Base-by-base conservation (phyloP, 1,284 basidiomycete genomes). In the Rhodotorula mucilaginosa region DNA sequence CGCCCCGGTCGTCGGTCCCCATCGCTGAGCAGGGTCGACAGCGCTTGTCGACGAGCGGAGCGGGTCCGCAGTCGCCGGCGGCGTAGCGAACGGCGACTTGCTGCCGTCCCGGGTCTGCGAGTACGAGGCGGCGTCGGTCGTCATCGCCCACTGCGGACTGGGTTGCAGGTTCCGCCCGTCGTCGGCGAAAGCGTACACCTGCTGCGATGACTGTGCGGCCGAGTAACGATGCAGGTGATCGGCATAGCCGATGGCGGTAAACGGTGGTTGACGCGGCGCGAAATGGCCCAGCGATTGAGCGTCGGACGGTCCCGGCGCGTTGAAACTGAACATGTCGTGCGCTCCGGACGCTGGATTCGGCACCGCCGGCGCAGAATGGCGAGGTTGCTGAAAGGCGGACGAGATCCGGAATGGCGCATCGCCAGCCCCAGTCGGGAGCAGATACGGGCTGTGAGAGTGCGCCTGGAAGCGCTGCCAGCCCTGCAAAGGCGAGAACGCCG, bases 311-410 rank as follows among this genome's bases (percentile, higher is more conserved):
- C 62, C 63, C 5, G 70, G 70, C 10, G 73, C 66, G 16, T 68
- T 69, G 71, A 66, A 74, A 12, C 66, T 61, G 64, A 74, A 74
- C 29, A 72, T 51, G 15, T 48, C 61, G 44, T 44, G 23, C 13
- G 54, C 12, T 16, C 21, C 54, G 16, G 26, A 15, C 3, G n/a
- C 26, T 7, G 54, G n/a, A 15, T 60, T 59, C 18, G 70, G 57
- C 5, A 58, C 29, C 34, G 68, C 68, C 4, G 70, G 71, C 6
- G 54, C 57, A 15, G 73, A 49, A 10, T 69, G 70, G 10, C 68
- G 68, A 16, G 73, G 73, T 51, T 67, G 68, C 26, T 74, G 72
- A 44, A 68, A 68, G 2, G 61, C 29, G 12, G 65, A 21, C 16
- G 21, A 19, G 26, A 23, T 26, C 44, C 60, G 26, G 4, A 21